phyloP scores from a whole-genome alignment of 139 green algal species.

The Closterium sp. region DNA sequence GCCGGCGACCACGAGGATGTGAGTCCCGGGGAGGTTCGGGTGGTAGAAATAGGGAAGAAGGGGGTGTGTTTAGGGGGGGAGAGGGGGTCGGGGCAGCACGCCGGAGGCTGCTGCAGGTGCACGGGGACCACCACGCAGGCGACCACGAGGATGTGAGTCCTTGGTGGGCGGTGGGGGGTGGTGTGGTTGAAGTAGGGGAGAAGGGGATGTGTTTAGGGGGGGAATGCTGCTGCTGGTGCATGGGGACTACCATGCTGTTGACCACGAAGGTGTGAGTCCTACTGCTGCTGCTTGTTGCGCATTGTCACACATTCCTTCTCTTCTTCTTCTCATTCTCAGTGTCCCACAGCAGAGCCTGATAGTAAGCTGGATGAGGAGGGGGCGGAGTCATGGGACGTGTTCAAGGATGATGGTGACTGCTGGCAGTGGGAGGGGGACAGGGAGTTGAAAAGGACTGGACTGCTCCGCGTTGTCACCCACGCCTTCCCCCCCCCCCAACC shows the following conservation, averaged over 20 bases:
- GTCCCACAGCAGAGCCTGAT: neutral
- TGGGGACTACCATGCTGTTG: neutral
- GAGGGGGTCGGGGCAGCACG: no score
- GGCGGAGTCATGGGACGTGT: constrained; percentile 8
- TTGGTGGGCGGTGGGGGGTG: neutral
- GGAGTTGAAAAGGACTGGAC: neutral
- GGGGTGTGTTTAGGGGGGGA: no score
- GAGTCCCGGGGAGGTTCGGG: neutral
- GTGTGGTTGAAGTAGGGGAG: neutral
- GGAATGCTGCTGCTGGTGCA: constrained; percentile 3
- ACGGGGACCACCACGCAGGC: neutral
- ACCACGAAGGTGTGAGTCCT: neutral
- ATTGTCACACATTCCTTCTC: no score
- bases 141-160: neutral
- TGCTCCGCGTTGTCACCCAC: no score
- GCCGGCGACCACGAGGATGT: neutral
- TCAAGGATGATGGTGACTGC: constrained; percentile 38
- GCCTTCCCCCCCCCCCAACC: no score
- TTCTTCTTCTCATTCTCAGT: no score
- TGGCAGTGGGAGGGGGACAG: no score
- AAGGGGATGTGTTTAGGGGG: no score
- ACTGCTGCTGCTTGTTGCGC: no score
- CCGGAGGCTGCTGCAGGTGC: neutral
- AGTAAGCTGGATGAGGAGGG: neutral
- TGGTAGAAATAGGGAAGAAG: neutral